These are phyloP conservation scores for Tricholoma furcatifolium DNA, from an alignment of 768 basidiomycete genomes.

Conservation along the genomic window DNA sequence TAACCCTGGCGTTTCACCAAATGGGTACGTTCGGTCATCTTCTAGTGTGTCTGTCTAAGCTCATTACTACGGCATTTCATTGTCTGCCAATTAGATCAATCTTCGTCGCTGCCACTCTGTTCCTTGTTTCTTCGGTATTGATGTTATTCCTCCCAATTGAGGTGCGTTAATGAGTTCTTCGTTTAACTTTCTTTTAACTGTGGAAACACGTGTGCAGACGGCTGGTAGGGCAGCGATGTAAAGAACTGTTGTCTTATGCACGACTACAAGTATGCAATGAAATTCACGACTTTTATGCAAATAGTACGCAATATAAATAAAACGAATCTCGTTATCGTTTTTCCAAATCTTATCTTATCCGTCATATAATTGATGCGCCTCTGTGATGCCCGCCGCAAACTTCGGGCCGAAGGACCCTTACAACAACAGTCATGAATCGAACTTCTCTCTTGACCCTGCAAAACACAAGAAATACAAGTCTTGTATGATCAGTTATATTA, in stretches of 20 bases:
- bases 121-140: conserved; percentile 38
- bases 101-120: conserved; percentile 46
- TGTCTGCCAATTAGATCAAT: conserved; percentile 32
- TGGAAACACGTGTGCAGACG: not conserved
- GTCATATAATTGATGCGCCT: too few relatives aligned
- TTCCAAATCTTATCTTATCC: too few relatives aligned
- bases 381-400: too few relatives aligned
- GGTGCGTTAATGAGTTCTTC: not conserved
- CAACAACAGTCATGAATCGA: too few relatives aligned
- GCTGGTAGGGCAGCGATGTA: not conserved
- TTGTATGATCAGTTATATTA: too few relatives aligned
- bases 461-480: too few relatives aligned
- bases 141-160: conserved; percentile 36
- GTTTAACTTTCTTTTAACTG: not conserved
- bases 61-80: conserved; percentile 1
- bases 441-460: too few relatives aligned
- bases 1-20: conserved; percentile 18
- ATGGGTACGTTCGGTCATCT: conserved; percentile 41
- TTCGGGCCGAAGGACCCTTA: too few relatives aligned
- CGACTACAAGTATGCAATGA: too few relatives aligned
- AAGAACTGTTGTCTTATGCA: not conserved
- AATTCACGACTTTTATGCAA: too few relatives aligned
- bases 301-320: too few relatives aligned
- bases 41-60: conserved; percentile 39
- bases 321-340: too few relatives aligned